A percentile compares a stretch with the other conserved stretches of the same genome.
Conservation (phyloP, 148 eudicot genomes). For the Talinum fruticosum region DNA sequence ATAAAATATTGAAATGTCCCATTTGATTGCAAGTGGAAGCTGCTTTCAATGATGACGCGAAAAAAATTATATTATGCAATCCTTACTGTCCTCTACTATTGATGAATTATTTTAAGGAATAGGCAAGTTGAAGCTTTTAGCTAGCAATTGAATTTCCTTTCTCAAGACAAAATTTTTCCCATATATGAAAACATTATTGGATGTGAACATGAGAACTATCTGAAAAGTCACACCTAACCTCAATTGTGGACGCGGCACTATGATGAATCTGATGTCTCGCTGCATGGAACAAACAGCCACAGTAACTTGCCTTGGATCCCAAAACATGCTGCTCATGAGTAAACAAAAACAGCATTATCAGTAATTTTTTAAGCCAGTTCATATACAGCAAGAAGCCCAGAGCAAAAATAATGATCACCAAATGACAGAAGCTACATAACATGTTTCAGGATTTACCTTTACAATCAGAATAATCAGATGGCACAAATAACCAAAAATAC, state of each 20-base stretch:
- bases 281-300: slow-evolving; percentile 31
- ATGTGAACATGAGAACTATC: neutral
- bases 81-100: neutral
- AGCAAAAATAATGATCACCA: neutral
- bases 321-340: slow-evolving; percentile 69
- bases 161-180: neutral
- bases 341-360: slow-evolving; percentile 32
- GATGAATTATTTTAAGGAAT: neutral
- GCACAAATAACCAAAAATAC: neutral
- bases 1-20: no score
- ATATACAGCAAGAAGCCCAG: neutral
- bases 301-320: slow-evolving; percentile 49
- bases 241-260: slow-evolving; percentile 56
- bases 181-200: neutral
- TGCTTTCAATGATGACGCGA: no score
- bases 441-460: neutral
- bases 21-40: no score
- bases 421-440: neutral
- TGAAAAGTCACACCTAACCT: slow-evolving; percentile 44
- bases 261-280: slow-evolving; percentile 47
- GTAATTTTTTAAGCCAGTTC: neutral
- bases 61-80: no score
- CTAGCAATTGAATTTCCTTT: neutral
- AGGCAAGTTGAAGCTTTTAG: neutral
- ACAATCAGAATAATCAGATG: neutral